phyloP scores from a whole-genome alignment of 768 basidiomycete genomes.

The Lactarius sp. region DNA sequence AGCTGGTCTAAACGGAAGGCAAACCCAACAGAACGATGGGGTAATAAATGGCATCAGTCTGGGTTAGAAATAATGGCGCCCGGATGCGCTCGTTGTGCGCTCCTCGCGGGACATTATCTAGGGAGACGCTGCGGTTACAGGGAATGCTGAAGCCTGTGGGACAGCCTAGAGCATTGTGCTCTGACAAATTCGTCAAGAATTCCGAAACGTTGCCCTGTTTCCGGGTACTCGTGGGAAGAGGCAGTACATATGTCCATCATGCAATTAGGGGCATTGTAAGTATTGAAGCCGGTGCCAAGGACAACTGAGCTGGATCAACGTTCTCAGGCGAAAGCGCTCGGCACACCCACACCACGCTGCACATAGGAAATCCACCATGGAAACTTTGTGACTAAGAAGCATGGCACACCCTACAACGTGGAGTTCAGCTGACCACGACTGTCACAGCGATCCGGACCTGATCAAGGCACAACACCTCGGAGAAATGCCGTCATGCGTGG shows the following conservation, averaged over 20 bases:
- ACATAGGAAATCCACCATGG: not conserved
- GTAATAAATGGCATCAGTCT: not conserved
- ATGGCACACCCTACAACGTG: not conserved
- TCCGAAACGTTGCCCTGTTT: not conserved
- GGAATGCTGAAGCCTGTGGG: slow-evolving; percentile 7
- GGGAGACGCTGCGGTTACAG: not conserved
- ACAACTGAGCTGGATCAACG: not conserved
- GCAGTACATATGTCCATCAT: not conserved
- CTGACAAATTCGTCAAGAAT: not conserved
- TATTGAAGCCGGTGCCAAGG: too few species aligned
- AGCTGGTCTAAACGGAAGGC: not conserved
- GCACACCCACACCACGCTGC: too few species aligned
- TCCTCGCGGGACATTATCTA: slow-evolving; percentile 2
- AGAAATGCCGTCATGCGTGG: not conserved
- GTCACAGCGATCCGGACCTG: too few species aligned
- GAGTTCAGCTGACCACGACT: not conserved
- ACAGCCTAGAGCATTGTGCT: too few species aligned
- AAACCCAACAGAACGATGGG: slow-evolving; percentile 6
- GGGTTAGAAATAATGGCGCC: slow-evolving; percentile 5
- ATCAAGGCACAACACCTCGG: not conserved
- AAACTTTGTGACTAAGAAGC: not conserved
- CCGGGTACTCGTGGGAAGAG: not conserved
- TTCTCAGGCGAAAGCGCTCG: not conserved
- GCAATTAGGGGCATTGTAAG: too few species aligned
- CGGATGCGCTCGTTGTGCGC: not conserved